Evolutionary conservation across 2,329 filamentous ascomycete species (phyloP), one percentile per base, ranked within the genome.

Genomic region (Aspergillus novoparasiticus): DNA sequence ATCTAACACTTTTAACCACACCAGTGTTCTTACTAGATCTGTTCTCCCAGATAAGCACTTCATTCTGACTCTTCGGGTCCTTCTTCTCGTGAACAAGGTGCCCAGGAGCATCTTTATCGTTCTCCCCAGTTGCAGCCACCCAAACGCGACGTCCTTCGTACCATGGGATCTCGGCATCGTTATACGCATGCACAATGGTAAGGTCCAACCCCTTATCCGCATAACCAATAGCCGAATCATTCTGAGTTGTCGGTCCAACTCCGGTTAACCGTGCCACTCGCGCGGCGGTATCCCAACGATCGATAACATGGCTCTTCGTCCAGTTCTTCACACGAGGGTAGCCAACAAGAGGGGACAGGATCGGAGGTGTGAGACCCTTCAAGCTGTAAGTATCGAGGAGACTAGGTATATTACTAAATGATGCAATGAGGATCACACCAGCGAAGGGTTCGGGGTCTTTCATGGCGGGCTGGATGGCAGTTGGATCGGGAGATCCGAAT

Each of bases 131-230:
- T 11, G 78, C 77, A 50, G 75, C 72, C 21, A 71, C 68, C 78
- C 79, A 82, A 23, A 78, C 76, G 10, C 70, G 71, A 32, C 73
- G 73, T 5, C 79, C 80, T 66, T 82, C 78, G 23, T 72, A 84
- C 80, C 87, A 94, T 0, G 91, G 89, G 64, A 98, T 97, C 69
- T 97, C 92, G 63, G 82, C 81, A 74, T 98, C 94, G 72, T 97
- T 87, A 59, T 85, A 84, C 19, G 93, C 91, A 71, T 97, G 94
- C 3, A 98, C 80, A 48, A 97, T 80, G 50, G 86, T 88, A 23
- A 97, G 79, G 26, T 89, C 84, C 11, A 95, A 66, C 66, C 72
- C 71, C 81, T 81, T 64, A 67, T 82, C 65, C 79, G 84, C 50
- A 84, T 88, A 67, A 78, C 75, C 46, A 76, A 79, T 16, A 86